Evolutionary conservation across 1,284 basidiomycete species (phyloP), one percentile per base, ranked within the genome.

Genomic region (Taiwanofungus camphoratus): DNA sequence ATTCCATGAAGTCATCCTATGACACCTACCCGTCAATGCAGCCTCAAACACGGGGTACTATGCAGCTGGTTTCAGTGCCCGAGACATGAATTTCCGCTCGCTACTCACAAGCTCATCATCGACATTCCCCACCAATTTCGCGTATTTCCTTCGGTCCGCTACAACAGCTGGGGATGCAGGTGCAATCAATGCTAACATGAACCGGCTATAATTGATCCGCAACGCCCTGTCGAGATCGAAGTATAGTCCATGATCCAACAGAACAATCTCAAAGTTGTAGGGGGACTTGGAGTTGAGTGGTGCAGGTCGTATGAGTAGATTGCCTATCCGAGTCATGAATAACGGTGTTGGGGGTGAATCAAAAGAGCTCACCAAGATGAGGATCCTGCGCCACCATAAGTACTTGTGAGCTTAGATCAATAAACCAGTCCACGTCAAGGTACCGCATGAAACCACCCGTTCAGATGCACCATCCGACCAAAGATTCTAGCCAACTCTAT

Each of bases 381-480:
- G 87, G 86, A 56, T 88, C 86, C 83, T 86, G 52, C 15, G 19
- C 9, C 39, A 12, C 3, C n/a, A n/a, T 1, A 11, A 39, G 41
- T 41, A 43, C 1, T 36, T 19, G 48, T n/a, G n/a, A n/a, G n/a
- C n/a, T n/a, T n/a, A n/a, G n/a, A n/a, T n/a, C n/a, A n/a, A n/a
- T n/a, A n/a, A n/a, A n/a, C n/a, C n/a, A n/a, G n/a, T n/a, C n/a
- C n/a, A n/a, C n/a, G n/a, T n/a, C n/a, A n/a, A 66, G 80, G 58
- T 56, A 86, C 87, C 24, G 80, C 88, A 67, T 90, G 87, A 61
- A 91, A 90, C 76, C 82, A 93, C 27, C 95, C 95, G 61, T 97
- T 91, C 30, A 97, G 63, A 59, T 98, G 97, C 16, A 99, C 91
- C 96, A 99, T 99, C 58, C 84, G 86, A 37, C 83, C 87, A 59